Conservation (phyloP, 768 basidiomycete genomes). For the Mycena galericulata region DNA sequence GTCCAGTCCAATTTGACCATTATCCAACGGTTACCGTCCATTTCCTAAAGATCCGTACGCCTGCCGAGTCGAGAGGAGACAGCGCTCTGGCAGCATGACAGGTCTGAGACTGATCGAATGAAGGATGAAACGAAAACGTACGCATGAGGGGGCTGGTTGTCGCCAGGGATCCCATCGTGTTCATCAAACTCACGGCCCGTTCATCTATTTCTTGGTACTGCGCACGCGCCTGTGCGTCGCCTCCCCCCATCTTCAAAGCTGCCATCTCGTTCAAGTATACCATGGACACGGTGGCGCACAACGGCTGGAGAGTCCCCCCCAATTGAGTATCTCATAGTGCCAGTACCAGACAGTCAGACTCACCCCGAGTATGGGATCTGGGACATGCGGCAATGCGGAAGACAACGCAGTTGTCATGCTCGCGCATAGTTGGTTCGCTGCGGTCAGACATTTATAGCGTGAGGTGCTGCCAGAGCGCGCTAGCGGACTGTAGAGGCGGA, state of each 20-base stretch:
- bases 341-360: no score
- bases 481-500: constrained; percentile 15
- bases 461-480: not conserved
- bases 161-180: not conserved
- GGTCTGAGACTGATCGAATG: not conserved
- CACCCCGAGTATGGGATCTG: not conserved
- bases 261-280: constrained; percentile 5
- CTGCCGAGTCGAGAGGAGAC: not conserved
- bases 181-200: not conserved
- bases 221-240: not conserved
- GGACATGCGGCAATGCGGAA: no score
- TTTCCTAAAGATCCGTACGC: not conserved
- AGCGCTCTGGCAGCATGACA: not conserved
- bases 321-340: no score
- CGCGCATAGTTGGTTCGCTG: not conserved
- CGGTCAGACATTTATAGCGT: not conserved
- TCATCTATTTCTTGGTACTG: constrained; percentile 10
- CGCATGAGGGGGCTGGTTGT: constrained; percentile 7
- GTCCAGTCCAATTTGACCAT: no score
- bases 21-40: no score
- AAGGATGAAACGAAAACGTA: not conserved
- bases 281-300: not conserved
- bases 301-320: not conserved
- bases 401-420: not conserved
- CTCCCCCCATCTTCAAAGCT: not conserved